Conservation (phyloP, 305 asterid species). For the Caryopteris hybrid region DNA sequence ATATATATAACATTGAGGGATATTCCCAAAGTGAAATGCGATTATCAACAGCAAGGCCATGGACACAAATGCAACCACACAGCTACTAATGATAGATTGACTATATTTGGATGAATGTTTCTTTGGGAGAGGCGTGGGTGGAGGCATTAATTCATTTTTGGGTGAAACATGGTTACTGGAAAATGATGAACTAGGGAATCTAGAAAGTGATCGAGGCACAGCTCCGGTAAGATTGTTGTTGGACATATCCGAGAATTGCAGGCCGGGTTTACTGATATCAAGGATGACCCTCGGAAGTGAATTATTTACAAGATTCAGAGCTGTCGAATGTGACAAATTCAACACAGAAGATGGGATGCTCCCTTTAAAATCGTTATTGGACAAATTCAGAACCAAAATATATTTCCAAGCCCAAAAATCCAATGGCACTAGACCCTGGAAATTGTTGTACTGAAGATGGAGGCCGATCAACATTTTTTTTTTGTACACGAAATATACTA, state of each 20-base stretch:
- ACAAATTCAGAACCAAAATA: slow-evolving; percentile 46
- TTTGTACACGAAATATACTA: no score
- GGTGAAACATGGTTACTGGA: slow-evolving; percentile 44
- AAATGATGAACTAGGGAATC: slow-evolving; percentile 48
- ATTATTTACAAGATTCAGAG: slow-evolving; percentile 54
- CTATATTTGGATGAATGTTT: slow-evolving; percentile 35
- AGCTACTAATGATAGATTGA: slow-evolving; percentile 46
- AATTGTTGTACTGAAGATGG: slow-evolving; percentile 48
- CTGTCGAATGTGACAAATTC: slow-evolving; percentile 42
- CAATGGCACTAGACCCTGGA: slow-evolving; percentile 49
- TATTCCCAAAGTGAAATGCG: not conserved
- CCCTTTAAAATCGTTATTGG: slow-evolving; percentile 48
- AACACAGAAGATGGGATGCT: slow-evolving; percentile 48
- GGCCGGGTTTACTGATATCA: slow-evolving; percentile 43
- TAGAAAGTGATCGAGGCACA: slow-evolving; percentile 44
- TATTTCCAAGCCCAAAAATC: slow-evolving; percentile 53
- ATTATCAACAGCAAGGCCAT: slow-evolving; percentile 32
- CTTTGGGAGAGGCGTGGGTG: slow-evolving; percentile 28
- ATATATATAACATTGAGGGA: not conserved
- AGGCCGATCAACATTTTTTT: slow-evolving; percentile 44
- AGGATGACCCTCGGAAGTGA: slow-evolving; percentile 58
- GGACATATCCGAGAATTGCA: slow-evolving; percentile 54
- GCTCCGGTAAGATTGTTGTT: slow-evolving; percentile 56
- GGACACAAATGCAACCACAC: slow-evolving; percentile 38
- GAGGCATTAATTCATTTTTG: slow-evolving; percentile 21